Percentiles rank a stretch among this genome's conserved stretches.
Evolutionary conservation across 2,329 filamentous ascomycete species (phyloP).

Genomic region (Chaetomium globosum): DNA sequence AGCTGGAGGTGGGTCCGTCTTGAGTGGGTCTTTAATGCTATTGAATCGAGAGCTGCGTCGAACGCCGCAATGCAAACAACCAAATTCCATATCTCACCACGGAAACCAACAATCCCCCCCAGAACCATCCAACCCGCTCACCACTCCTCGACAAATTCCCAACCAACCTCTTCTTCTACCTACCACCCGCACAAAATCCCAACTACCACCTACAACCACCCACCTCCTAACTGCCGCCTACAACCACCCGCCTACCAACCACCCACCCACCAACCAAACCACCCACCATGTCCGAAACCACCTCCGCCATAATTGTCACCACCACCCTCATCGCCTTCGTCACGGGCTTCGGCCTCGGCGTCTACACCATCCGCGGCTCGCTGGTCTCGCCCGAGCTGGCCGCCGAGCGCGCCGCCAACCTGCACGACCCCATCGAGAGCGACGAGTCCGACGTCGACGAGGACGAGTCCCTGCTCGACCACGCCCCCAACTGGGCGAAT

Average conservation of each 20-base stretch:
- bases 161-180: too few relatives aligned
- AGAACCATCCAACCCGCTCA: not conserved
- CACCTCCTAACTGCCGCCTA: too few relatives aligned
- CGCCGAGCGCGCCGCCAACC: conserved; percentile 59
- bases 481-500: conserved; percentile 69
- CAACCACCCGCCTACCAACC: not conserved
- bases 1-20: not conserved
- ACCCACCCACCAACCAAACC: not conserved
- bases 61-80: not conserved
- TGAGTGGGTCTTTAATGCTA: not conserved
- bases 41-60: not conserved
- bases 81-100: not conserved
- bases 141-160: not conserved
- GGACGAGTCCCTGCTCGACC: conserved; percentile 61
- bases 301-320: conserved; percentile 60
- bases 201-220: not conserved
- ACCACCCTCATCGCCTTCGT: conserved; percentile 75
- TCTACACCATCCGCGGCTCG: conserved; percentile 69
- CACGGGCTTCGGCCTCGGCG: conserved; percentile 77
- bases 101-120: not conserved
- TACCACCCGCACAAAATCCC: too few relatives aligned
- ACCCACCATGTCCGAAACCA: conserved; percentile 6
- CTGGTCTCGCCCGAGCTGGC: conserved; percentile 59
- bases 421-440: conserved; percentile 65
- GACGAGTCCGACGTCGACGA: conserved; percentile 70